phyloP scores from a whole-genome alignment of 1,284 basidiomycete species.

The Sanghuangporus baumii region DNA sequence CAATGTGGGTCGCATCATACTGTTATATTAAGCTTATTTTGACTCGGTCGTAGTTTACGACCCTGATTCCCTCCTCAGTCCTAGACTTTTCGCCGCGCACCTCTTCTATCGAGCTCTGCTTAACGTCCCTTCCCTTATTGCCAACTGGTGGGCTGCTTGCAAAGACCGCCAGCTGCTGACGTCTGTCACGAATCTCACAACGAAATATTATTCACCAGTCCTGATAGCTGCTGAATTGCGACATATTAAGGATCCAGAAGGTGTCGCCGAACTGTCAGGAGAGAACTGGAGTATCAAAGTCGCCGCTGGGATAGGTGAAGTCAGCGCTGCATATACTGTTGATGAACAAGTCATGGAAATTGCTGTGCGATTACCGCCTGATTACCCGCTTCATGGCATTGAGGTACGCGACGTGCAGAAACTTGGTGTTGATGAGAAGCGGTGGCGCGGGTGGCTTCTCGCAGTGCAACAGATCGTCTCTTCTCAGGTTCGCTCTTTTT shows the following conservation, averaged over 20 bases:
- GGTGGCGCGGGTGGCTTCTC: slow-evolving; percentile 93
- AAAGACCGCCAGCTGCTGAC: slow-evolving; percentile 85
- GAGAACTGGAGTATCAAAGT: slow-evolving; percentile 84
- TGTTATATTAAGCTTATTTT: slow-evolving; percentile 13
- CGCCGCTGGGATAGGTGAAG: slow-evolving; percentile 62
- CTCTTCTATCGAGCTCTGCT: slow-evolving; percentile 84
- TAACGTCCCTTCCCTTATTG: slow-evolving; percentile 77
- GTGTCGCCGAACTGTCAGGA: slow-evolving; percentile 63
- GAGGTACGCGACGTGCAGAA: slow-evolving; percentile 84
- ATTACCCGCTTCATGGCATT: slow-evolving; percentile 89
- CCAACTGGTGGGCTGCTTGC: slow-evolving; percentile 82
- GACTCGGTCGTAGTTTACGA: slow-evolving; percentile 50
- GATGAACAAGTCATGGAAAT: slow-evolving; percentile 97
- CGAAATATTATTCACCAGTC: slow-evolving; percentile 85
- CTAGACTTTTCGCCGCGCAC: slow-evolving; percentile 78
- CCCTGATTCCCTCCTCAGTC: slow-evolving; percentile 46
- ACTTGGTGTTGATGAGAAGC: slow-evolving; percentile 86
- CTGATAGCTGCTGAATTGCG: slow-evolving; percentile 82
- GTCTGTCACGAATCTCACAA: slow-evolving; percentile 75
- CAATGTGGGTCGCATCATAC: slow-evolving; percentile 49
- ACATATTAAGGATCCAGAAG: slow-evolving; percentile 64
- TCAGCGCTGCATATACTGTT: slow-evolving; percentile 77
- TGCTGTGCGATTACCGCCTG: slow-evolving; percentile 77
- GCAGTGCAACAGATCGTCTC: slow-evolving; percentile 91
- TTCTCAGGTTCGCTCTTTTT: slow-evolving; percentile 52